A percentile compares a stretch with the other conserved stretches of the same genome.
These are phyloP conservation scores for Carex arenaria DNA, from an alignment of 202 grass and related monocot genomes.

Conservation along the genomic window DNA sequence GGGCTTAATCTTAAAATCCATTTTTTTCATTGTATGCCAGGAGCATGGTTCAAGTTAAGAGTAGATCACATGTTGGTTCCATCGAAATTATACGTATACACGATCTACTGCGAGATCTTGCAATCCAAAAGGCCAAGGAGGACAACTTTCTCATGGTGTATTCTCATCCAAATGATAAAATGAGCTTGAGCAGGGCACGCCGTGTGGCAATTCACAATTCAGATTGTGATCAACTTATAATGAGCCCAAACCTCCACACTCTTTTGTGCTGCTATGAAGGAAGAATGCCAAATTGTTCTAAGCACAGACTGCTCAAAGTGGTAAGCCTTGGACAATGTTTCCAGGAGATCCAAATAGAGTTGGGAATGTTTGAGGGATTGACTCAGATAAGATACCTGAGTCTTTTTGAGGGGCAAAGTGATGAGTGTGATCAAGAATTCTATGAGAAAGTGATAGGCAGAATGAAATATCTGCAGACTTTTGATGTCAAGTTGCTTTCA, in stretches of 20 bases:
- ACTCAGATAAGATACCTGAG: no score
- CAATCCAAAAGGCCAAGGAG: not conserved
- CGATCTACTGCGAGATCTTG: not conserved
- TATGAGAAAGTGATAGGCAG: no score
- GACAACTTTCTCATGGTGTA: not conserved
- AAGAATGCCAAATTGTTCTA: not conserved
- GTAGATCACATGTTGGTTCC: not conserved
- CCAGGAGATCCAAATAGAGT: no score
- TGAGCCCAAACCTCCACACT: not conserved
- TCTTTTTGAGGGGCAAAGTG: no score
- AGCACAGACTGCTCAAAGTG: not conserved
- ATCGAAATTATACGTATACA: not conserved
- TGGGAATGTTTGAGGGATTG: not conserved
- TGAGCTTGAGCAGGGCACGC: not conserved
- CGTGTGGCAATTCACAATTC: not conserved
- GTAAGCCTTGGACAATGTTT: no score
- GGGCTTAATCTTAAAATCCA: no score
- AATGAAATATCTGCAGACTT: no score
- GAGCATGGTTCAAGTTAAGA: not conserved
- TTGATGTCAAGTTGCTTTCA: not conserved
- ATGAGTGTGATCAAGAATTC: no score
- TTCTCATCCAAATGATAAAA: no score
- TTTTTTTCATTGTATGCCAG: not conserved
- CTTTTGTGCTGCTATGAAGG: not conserved
- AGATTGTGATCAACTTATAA: not conserved